Base-by-base conservation (phyloP, 129 eudicot species). In the Pittosporum tobira region DNA sequence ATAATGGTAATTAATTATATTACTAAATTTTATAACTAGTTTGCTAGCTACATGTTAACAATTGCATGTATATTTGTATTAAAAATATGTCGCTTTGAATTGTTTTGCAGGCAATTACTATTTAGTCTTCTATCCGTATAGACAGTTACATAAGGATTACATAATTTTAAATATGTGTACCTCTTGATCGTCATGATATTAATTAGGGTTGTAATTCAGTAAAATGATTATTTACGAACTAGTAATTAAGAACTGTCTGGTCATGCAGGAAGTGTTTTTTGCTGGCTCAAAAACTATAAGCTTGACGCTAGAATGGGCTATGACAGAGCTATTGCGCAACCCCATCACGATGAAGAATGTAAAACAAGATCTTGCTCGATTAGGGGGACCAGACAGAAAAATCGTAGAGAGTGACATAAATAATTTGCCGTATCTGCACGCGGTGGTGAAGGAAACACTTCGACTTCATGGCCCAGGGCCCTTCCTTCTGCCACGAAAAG, bases 221-320 rank as follows among this genome's bases (percentile, higher is more conserved):
- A n/a, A n/a, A n/a, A n/a, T n/a, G n/a, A n/a, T n/a, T n/a, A n/a
- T n/a, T n/a, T n/a, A n/a, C n/a, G n/a, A n/a, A n/a, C n/a, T n/a
- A n/a, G n/a, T n/a, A n/a, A n/a, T n/a, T n/a, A n/a, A n/a, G n/a
- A n/a, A n/a, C n/a, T n/a, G n/a, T 31, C 5, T 31, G 37, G 37
- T 31, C 37, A 2, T 31, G 37, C 50, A 80, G 81, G 81, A 80
- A 59, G 64, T 80, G 47, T 75, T 80, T 61, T 15, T 79, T 25
- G 85, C 72, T 0, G 85, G 80, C 22, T 66, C 85, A 2, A 81
- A 79, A 57, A 62, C 72, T 20, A 65, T 62, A 4, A 76, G 76
- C 55, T 65, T 72, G 62, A 71, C 76, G 31, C 22, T 71, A 2
- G 73, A 70, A 12, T 76, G 81, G 81, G 77, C 70, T 18, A 4